phyloP scores from a whole-genome alignment of 208 protist genomes.

The Sergeia podlipaevii region DNA sequence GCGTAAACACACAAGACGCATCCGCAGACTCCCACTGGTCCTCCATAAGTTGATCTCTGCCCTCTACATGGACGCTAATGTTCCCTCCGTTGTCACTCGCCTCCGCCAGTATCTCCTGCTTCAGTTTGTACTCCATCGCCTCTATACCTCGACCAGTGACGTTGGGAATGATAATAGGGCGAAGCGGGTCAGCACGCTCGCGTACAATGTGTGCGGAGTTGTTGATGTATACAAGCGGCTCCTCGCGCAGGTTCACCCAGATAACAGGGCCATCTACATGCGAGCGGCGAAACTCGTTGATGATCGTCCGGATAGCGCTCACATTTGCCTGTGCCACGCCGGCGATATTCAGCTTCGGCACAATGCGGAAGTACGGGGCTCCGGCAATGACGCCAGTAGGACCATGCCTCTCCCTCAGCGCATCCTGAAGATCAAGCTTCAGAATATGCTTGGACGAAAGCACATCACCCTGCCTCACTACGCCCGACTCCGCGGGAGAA shows the following conservation, averaged over 20 bases:
- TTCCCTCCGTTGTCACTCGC: conserved; percentile 80
- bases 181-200: conserved; percentile 64
- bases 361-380: conserved; percentile 82
- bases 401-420: conserved; percentile 48
- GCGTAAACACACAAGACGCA: conserved; percentile 46
- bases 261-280: conserved; percentile 62
- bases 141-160: conserved; percentile 71
- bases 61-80: conserved; percentile 73
- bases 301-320: conserved; percentile 64
- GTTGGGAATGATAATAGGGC: conserved; percentile 81
- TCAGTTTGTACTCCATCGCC: conserved; percentile 78
- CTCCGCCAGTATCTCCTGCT: conserved; percentile 81
- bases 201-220: conserved; percentile 83
- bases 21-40: conserved; percentile 87
- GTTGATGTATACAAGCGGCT: conserved; percentile 87
- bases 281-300: conserved; percentile 73
- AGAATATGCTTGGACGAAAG: conserved; percentile 77
- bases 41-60: conserved; percentile 59
- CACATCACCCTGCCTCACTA: conserved; percentile 68
- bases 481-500: conserved; percentile 53
- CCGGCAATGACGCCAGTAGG: conserved; percentile 76
- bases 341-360: conserved; percentile 82
- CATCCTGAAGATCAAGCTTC: conserved; percentile 74
- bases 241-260: conserved; percentile 88
- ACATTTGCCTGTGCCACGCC: conserved; percentile 78